Base-by-base conservation (phyloP, 345 rosid genomes). In the Euphorbia tirucalli region DNA sequence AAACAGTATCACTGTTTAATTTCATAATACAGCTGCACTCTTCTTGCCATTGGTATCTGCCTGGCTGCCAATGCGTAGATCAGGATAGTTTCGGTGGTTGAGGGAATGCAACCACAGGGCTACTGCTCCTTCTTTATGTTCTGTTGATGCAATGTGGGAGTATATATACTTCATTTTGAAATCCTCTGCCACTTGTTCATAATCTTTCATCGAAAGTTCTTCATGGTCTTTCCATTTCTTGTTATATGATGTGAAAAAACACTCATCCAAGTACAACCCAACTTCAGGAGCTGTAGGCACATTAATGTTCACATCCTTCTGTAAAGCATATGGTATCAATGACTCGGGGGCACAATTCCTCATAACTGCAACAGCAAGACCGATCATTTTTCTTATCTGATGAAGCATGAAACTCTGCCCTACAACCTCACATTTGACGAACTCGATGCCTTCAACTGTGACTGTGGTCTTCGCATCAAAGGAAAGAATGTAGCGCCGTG, bases 351-450 rank as follows among this genome's bases (percentile, higher is more conserved):
- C 88, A 49, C 84, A 90, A 73, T 89, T 85, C 82, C 99, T 89
- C 92, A 89, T 87, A 67, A 92, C 71, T 13, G 96, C 93, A 74
- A 95, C 96, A 1, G 93, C 92, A 68, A 90, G 92, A 62, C 99
- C 98, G 0, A 95, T 87, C 99, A 92, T 87, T 74, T 95, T 95
- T 49, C 98, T 71, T 41, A 92, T 92, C 77, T 95, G 99, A 81
- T 95, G 99, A 88, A 95, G 98, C 99, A 95, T 95, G 80, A 95
- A 92, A 82, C 99, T 92, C 86, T 95, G 99, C 32, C 98, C 99
- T 25, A 90, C 87, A 65, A 95, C 94, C 82, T 92, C 99, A 81
- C 98, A 95, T 85, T 88, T 89, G 11, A 95, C 89, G 81, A 92
- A 92, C 39, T 90, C 91, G 30, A 90, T 85, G 22, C 98, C 97